phyloP scores from a whole-genome alignment of 306 rosid genomes.

The Gynostemma pentaphyllum region DNA sequence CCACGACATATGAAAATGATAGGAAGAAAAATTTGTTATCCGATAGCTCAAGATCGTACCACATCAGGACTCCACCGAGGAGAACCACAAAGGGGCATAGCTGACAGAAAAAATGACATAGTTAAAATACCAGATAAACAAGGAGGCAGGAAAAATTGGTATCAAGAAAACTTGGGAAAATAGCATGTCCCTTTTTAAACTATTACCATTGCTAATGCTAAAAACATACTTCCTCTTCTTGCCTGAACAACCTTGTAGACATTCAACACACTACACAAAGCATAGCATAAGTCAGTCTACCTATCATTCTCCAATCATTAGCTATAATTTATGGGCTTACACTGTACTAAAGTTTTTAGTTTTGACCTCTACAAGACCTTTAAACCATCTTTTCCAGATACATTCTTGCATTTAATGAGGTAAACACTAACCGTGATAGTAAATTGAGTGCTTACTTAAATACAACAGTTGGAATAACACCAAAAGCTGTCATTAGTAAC shows the following conservation, averaged over 20 bases:
- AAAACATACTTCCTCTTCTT: constrained; percentile 63
- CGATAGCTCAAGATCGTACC: constrained; percentile 42
- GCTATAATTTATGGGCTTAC: neutral
- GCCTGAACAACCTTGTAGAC: constrained; percentile 73
- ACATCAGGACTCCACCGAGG: constrained; percentile 59
- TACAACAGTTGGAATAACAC: constrained; percentile 62
- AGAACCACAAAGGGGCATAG: constrained; percentile 72
- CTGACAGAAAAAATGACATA: constrained; percentile 30
- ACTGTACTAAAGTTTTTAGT: neutral
- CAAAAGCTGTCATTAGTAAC: constrained; percentile 57
- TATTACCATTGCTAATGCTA: constrained; percentile 84
- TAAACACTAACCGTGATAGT: neutral
- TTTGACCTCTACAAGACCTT: neutral
- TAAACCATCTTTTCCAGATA: neutral
- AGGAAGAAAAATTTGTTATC: neutral
- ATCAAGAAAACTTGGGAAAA: constrained; percentile 3
- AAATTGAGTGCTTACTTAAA: constrained; percentile 48
- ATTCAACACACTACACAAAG: constrained; percentile 50
- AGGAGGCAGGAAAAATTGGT: neutral
- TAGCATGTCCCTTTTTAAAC: neutral
- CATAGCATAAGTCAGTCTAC: constrained; percentile 15
- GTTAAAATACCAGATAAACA: neutral
- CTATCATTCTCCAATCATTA: neutral
- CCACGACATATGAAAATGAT: constrained; percentile 2
- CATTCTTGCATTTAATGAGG: neutral